These are phyloP conservation scores for Tuber magnatum DNA, from an alignment of 495 filamentous ascomycete species.

Conservation along the genomic window DNA sequence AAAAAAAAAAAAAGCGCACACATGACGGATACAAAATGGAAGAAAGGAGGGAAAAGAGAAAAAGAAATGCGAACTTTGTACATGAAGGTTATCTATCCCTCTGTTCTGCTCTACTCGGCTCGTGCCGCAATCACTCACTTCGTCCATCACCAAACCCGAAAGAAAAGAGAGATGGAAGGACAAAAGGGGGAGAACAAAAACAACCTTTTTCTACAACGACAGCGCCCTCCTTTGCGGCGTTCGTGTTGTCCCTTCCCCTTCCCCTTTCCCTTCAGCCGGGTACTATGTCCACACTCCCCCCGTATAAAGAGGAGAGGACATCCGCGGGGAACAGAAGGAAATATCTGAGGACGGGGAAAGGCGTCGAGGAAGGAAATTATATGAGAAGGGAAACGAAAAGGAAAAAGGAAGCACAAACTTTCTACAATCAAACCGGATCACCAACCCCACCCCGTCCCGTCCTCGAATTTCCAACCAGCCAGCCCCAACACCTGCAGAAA, in stretches of 20 bases:
- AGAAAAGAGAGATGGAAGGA: background rate
- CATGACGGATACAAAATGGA: background rate
- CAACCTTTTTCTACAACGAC: background rate
- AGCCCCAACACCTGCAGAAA: background rate
- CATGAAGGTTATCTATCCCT: background rate
- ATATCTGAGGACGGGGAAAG: background rate
- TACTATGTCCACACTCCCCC: background rate
- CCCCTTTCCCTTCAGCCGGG: background rate
- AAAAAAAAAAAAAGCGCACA: background rate
- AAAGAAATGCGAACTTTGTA: background rate
- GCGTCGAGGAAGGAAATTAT: background rate
- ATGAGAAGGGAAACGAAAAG: background rate
- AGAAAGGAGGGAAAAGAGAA: background rate
- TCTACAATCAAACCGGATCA: background rate
- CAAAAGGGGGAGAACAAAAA: background rate
- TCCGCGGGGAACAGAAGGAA: background rate
- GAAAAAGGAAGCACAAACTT: slow-evolving; percentile 1
- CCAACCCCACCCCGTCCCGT: background rate
- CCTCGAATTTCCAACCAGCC: background rate
- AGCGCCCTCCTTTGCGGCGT: background rate
- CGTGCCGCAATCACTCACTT: background rate
- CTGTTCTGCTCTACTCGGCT: background rate
- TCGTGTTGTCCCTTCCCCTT: background rate
- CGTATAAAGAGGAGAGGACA: background rate
- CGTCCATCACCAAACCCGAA: background rate